Evolutionary conservation across 805 yeast species (phyloP), one percentile per base, ranked within the genome.

Genomic region (Candida coquimbonensis): DNA sequence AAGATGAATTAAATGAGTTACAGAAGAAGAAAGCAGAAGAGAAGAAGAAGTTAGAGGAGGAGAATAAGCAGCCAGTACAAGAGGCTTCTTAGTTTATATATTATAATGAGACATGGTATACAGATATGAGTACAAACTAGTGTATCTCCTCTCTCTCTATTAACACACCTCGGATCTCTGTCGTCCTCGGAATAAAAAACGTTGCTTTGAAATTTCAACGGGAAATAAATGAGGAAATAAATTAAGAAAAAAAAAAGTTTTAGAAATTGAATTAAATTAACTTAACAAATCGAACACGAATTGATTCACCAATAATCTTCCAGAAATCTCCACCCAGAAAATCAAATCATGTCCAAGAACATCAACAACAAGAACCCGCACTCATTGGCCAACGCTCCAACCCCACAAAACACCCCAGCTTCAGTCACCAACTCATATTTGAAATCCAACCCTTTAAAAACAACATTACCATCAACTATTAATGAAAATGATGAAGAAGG

Each of bases 351-450:
- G 96, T 78, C 91, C 41, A 91, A 83, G 67, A 96, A 96, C 36
- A 89, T 89, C 67, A 85, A 83, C 72, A 77, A 74, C 72, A 76
- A 74, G 63, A 80, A 80, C 61, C 67, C 75, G 47, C 84, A 83
- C 62, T 87, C 87, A 62, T 78, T 87, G 53, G 84, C 91, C 52
- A 80, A 81, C 59, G 98, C 99, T 7, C 99, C 99, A 39, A 93
- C 99, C 1, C 99, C 99, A 6, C 99, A 93, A 63, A 93, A 93
- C 74, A 93, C 99, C 1, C 99, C 99, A 14, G 87, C 98, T 4
- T 81, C 91, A 33, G 86, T 83, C 34, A 74, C 87, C 37, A 81
- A 80, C 50, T 82, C 90, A 21, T 86, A 81, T 61, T 69, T 88
- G 64, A 80, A 76, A 61, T 74, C 73, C 42, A 74, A 78, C 54